These are phyloP conservation scores for Halophytophthora polymorphica DNA, from an alignment of 352 stramenopile species.

Conservation along the genomic window DNA sequence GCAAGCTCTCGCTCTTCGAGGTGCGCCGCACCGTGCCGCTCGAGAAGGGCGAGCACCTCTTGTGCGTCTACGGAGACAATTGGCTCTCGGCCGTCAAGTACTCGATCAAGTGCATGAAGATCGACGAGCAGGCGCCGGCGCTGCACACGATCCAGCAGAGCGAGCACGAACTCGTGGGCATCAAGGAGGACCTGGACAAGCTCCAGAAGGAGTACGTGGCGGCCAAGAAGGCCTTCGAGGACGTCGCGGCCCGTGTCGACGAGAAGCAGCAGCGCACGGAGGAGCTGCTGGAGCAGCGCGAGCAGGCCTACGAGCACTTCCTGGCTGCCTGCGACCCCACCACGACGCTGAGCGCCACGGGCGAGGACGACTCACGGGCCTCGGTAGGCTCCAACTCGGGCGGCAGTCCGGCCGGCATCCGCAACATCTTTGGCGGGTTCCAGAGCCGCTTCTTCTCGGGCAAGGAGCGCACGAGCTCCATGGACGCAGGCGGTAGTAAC, in stretches of 20 bases:
- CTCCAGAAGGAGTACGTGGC: constrained; percentile 79
- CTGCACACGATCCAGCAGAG: constrained; percentile 68
- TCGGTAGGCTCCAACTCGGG: constrained; percentile 30
- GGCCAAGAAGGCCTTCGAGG: constrained; percentile 80
- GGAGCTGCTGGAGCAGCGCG: constrained; percentile 61
- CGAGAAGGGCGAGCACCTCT: constrained; percentile 79
- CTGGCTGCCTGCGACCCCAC: constrained; percentile 55
- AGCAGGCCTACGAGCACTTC: constrained; percentile 75
- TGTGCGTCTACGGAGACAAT: constrained; percentile 88
- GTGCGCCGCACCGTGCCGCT: constrained; percentile 75
- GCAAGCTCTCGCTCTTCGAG: constrained; percentile 80
- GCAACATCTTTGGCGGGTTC: constrained; percentile 67
- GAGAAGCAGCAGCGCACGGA: constrained; percentile 72
- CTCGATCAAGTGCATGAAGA: constrained; percentile 84
- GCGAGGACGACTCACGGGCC: constrained; percentile 21
- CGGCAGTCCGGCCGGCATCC: constrained; percentile 38
- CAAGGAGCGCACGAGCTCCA: constrained; percentile 55
- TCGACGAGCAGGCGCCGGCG: constrained; percentile 49
- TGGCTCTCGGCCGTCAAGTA: constrained; percentile 88
- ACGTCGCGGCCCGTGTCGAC: constrained; percentile 63
- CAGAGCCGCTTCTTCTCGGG: constrained; percentile 71
- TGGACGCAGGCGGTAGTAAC: constrained; percentile 37
- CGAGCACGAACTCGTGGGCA: constrained; percentile 68
- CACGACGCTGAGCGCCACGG: constrained; percentile 7
- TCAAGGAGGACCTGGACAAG: constrained; percentile 73